These are phyloP conservation scores for Byssothecium circinans DNA, from an alignment of 2,329 filamentous ascomycete genomes.

Conservation along the genomic window DNA sequence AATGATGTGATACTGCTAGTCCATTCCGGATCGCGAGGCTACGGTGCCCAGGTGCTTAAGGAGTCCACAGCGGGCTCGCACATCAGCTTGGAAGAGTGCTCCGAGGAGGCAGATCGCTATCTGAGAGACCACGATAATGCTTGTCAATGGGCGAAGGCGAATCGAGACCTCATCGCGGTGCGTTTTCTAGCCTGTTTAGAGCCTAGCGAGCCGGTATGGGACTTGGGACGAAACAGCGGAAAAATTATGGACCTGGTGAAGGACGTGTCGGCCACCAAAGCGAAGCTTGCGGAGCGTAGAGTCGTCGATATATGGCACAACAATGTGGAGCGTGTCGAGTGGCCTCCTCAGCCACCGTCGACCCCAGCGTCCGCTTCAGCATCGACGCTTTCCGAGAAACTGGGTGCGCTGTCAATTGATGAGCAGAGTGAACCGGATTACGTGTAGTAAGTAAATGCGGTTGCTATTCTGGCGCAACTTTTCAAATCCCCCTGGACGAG, in stretches of 20 bases:
- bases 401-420: no score
- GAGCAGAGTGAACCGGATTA: no score
- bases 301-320: conserved; percentile 45
- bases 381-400: no score
- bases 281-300: conserved; percentile 28
- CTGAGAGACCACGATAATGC: conserved; percentile 40
- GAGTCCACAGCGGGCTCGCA: conserved; percentile 25
- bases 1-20: conserved; percentile 42
- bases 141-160: conserved; percentile 42
- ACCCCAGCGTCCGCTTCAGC: no score
- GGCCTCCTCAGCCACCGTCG: conserved; percentile 28
- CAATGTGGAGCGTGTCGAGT: conserved; percentile 36
- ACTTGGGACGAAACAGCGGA: conserved; percentile 15
- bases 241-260: conserved; percentile 2
- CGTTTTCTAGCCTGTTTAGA: conserved; percentile 43
- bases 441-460: no score
- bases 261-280: conserved; percentile 13
- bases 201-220: conserved; percentile 31
- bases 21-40: conserved; percentile 43
- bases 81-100: conserved; percentile 29
- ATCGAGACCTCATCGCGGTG: conserved; percentile 44
- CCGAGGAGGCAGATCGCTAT: conserved; percentile 29
- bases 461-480: no score
- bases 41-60: conserved; percentile 40
- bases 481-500: no score